Conservation (phyloP, 208 protist species). For the Vickermania spadyakhi region DNA sequence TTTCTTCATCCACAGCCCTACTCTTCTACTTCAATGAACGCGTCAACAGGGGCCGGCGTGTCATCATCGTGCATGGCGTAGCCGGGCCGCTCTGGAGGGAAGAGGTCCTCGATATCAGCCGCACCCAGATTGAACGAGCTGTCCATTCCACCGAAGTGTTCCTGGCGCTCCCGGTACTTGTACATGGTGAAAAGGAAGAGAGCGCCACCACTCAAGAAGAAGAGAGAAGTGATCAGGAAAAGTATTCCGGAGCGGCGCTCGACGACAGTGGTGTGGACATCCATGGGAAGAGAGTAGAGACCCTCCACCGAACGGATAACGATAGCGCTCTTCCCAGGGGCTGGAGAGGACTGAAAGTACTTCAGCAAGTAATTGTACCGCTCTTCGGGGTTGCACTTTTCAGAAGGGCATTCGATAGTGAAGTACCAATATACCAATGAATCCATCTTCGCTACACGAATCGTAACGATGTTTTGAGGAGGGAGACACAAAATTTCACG, state of each 20-base stretch:
- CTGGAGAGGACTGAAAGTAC: not conserved
- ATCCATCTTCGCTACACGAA: slow-evolving; percentile 18
- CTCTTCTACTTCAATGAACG: not conserved
- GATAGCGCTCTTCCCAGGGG: not conserved
- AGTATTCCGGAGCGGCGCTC: slow-evolving; percentile 3
- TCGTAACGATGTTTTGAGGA: slow-evolving; percentile 19
- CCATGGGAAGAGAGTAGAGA: slow-evolving; percentile 12
- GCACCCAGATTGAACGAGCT: slow-evolving; percentile 61
- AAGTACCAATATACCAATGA: slow-evolving; percentile 14
- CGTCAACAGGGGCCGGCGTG: slow-evolving; percentile 3
- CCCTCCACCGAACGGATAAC: not conserved
- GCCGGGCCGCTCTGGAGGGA: slow-evolving; percentile 13
- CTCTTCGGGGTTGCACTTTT: slow-evolving; percentile 36
- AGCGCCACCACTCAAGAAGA: slow-evolving; percentile 14
- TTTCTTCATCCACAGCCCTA: slow-evolving; percentile 1
- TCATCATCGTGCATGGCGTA: slow-evolving; percentile 8
- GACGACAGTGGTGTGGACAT: slow-evolving; percentile 17
- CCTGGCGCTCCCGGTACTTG: slow-evolving; percentile 59
- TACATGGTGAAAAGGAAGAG: slow-evolving; percentile 37
- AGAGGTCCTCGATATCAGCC: slow-evolving; percentile 78
- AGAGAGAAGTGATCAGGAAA: slow-evolving; percentile 18
- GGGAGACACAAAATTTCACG: slow-evolving; percentile 45
- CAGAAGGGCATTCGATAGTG: not conserved
- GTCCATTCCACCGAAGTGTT: slow-evolving; percentile 37
- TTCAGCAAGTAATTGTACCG: slow-evolving; percentile 46